Conservation (phyloP, 1,284 basidiomycete species). For the Sporisorium iseilematis-ciliati region DNA sequence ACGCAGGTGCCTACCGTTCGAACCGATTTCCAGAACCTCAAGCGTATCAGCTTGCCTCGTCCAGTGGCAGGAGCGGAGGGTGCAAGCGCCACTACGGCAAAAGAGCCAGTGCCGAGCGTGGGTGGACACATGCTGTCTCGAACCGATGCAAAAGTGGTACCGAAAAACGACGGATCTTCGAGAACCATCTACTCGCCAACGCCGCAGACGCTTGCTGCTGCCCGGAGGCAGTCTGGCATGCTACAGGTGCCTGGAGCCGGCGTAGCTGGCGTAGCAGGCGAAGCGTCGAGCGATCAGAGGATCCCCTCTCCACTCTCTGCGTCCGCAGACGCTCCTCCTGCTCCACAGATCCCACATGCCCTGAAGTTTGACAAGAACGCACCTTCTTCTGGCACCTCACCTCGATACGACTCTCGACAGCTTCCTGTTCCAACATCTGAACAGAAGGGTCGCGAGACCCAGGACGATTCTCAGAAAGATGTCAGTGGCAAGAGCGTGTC, state of each 20-base stretch:
- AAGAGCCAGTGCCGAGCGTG: conserved; percentile 17
- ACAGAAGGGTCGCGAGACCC: not conserved
- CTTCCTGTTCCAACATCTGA: not conserved
- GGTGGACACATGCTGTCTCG: conserved; percentile 40
- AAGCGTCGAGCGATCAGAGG: conserved; percentile 1
- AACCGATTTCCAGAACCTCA: conserved; percentile 55
- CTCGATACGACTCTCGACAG: conserved; percentile 5
- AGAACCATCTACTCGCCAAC: conserved; percentile 55
- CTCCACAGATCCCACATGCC: conserved; percentile 35
- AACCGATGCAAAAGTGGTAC: conserved; percentile 23
- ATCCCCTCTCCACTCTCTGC: conserved; percentile 36
- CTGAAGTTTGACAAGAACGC: conserved; percentile 31
- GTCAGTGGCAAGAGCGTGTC: conserved; percentile 17
- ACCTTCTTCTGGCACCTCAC: conserved; percentile 16
- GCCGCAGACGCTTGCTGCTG: conserved; percentile 45
- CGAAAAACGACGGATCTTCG: conserved; percentile 36
- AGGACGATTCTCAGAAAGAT: not conserved
- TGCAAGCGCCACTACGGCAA: not conserved
- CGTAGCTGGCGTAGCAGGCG: not conserved
- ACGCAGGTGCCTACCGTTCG: conserved; percentile 44
- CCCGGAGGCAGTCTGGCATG: conserved; percentile 19
- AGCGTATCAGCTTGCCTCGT: conserved; percentile 37
- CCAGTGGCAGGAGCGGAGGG: conserved; percentile 1
- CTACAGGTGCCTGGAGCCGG: conserved; percentile 17
- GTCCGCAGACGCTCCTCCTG: conserved; percentile 25